Conservation (phyloP, 2,329 filamentous ascomycete genomes). For the Thelonectria olida region DNA sequence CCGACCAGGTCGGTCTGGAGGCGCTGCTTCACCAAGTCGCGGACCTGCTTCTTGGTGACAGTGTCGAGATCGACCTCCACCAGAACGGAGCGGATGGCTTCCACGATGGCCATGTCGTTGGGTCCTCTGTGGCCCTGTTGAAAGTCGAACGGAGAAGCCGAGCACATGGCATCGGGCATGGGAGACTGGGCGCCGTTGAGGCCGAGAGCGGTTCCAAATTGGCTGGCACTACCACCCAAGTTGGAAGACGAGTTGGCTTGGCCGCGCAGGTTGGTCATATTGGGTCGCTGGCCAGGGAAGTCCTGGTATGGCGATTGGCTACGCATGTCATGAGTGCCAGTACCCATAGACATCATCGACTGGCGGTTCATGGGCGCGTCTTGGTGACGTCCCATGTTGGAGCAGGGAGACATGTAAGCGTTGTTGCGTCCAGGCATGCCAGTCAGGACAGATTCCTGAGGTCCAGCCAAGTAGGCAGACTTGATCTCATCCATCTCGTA, state of each 20-base stretch:
- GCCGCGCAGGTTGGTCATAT: constrained; percentile 67
- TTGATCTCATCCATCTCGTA: constrained; percentile 99
- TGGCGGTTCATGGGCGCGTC: constrained; percentile 69
- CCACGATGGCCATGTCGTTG: constrained; percentile 83
- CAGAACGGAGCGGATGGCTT: constrained; percentile 85
- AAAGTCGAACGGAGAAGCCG: constrained; percentile 67
- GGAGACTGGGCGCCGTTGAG: constrained; percentile 57
- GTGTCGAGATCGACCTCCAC: constrained; percentile 91
- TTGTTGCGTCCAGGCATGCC: constrained; percentile 77
- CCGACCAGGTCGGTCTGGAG: constrained; percentile 88
- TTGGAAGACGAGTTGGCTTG: constrained; percentile 58
- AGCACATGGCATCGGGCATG: constrained; percentile 58
- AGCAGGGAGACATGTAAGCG: constrained; percentile 83
- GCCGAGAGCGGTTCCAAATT: constrained; percentile 58
- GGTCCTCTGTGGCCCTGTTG: constrained; percentile 70
- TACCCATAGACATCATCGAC: constrained; percentile 75
- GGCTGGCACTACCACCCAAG: constrained; percentile 44
- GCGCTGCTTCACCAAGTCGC: constrained; percentile 90
- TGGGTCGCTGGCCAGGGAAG: constrained; percentile 61
- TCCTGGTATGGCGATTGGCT: constrained; percentile 69
- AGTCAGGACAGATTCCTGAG: constrained; percentile 85
- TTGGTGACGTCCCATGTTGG: constrained; percentile 59
- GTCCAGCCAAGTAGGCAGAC: constrained; percentile 93
- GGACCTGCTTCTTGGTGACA: constrained; percentile 98
- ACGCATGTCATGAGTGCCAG: constrained; percentile 55